Percentiles rank a stretch among this genome's conserved stretches.
Conservation (phyloP, 2,329 filamentous ascomycete species). For the Zymoseptoria crescenta region DNA sequence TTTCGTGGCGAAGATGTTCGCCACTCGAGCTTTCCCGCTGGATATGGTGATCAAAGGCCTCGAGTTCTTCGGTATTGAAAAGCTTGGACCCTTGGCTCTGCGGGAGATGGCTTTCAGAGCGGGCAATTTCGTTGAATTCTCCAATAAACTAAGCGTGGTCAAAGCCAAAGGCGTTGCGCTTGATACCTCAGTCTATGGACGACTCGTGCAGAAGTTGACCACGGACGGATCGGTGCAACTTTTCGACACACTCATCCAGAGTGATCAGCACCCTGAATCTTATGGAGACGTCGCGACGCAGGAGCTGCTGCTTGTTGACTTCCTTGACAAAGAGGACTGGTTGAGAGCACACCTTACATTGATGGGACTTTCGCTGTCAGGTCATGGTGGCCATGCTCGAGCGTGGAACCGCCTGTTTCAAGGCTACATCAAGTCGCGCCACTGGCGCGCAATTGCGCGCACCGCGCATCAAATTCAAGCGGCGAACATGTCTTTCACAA, state of each 20-base stretch:
- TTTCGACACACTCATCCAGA: slow-evolving; percentile 46
- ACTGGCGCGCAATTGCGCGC: slow-evolving; percentile 23
- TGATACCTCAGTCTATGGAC: slow-evolving; percentile 55
- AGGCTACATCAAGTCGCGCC: slow-evolving; percentile 28
- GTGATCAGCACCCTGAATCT: slow-evolving; percentile 58
- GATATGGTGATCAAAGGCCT: slow-evolving; percentile 65
- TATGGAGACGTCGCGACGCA: slow-evolving; percentile 51
- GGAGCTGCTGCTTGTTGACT: slow-evolving; percentile 46
- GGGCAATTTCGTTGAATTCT: slow-evolving; percentile 48
- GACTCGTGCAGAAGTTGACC: slow-evolving; percentile 58
- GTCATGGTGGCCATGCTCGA: slow-evolving; percentile 25
- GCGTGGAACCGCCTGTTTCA: slow-evolving; percentile 44
- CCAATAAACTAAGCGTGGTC: slow-evolving; percentile 53
- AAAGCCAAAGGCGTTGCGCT: slow-evolving; percentile 55
- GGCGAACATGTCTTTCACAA: slow-evolving; percentile 35
- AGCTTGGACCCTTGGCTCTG: slow-evolving; percentile 67
- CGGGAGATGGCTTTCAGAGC: slow-evolving; percentile 69
- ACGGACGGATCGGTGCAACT: slow-evolving; percentile 46
- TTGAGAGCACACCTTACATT: slow-evolving; percentile 49
- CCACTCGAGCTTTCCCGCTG: slow-evolving; percentile 63
- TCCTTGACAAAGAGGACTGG: slow-evolving; percentile 45
- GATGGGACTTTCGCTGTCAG: slow-evolving; percentile 41
- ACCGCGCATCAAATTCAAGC: slow-evolving; percentile 45
- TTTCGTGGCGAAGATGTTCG: slow-evolving; percentile 74
- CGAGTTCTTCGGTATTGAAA: slow-evolving; percentile 60